Evolutionary conservation across 2,329 filamentous ascomycete genomes (phyloP).

Genomic region (Pestalotiopsis sp.): DNA sequence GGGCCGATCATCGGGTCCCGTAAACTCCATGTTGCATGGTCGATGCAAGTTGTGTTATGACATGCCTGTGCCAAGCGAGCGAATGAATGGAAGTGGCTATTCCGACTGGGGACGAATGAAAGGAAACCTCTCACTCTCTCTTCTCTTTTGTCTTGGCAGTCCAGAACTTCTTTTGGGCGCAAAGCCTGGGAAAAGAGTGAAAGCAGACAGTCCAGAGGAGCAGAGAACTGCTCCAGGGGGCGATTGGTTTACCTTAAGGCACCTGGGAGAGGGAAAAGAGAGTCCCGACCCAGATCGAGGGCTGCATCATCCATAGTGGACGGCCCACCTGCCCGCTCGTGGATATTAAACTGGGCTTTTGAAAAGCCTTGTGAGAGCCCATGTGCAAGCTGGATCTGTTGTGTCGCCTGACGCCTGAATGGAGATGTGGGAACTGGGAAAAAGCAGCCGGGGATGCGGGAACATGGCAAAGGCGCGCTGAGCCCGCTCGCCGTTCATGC

Average conservation of each 20-base stretch:
- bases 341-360: background rate
- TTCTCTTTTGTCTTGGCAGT: background rate
- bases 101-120: background rate
- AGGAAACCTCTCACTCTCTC: background rate
- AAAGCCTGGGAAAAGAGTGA: constrained; percentile 6
- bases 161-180: background rate
- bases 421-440: background rate
- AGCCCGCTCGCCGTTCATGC: background rate
- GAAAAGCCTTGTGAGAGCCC: constrained; percentile 4
- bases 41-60: constrained; percentile 6
- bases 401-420: background rate
- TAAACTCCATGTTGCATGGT: constrained; percentile 10
- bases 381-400: background rate
- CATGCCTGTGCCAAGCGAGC: constrained; percentile 2
- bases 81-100: background rate
- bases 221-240: background rate
- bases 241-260: constrained; percentile 8
- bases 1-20: background rate
- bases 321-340: constrained; percentile 5
- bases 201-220: background rate
- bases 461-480: background rate
- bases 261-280: background rate
- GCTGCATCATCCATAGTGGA: background rate
- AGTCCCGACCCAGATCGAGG: background rate
- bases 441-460: background rate